These are phyloP conservation scores for Cladorrhinum samala DNA, from an alignment of 495 filamentous ascomycete species.

Conservation along the genomic window DNA sequence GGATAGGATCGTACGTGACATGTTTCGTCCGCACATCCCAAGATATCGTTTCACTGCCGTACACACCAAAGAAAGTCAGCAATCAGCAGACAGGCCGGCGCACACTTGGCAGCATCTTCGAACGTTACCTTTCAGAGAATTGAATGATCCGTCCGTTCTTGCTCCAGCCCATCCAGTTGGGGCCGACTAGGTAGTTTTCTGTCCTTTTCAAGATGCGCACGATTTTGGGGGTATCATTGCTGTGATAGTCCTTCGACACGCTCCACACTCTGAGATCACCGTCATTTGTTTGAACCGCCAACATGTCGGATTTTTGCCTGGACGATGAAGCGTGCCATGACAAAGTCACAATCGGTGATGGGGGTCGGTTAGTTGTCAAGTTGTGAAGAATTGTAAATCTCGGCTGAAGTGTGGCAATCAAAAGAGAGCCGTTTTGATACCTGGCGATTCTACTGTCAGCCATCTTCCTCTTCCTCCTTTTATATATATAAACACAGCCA, in stretches of 20 bases:
- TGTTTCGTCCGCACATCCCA: slow-evolving; percentile 98
- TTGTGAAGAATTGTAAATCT: slow-evolving; percentile 94
- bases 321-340: slow-evolving; percentile 97
- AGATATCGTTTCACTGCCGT: slow-evolving; percentile 73
- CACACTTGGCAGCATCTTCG: not conserved
- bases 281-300: slow-evolving; percentile 85
- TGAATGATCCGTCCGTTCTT: slow-evolving; percentile 96
- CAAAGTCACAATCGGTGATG: slow-evolving; percentile 83
- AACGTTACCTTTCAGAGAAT: slow-evolving; percentile 79
- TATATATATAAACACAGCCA: no score
- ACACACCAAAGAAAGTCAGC: slow-evolving; percentile 4
- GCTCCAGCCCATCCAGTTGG: slow-evolving; percentile 97
- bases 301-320: slow-evolving; percentile 96
- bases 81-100: slow-evolving; percentile 10
- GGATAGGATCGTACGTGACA: slow-evolving; percentile 79
- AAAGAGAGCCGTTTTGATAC: slow-evolving; percentile 90
- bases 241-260: slow-evolving; percentile 74
- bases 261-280: slow-evolving; percentile 97
- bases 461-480: slow-evolving; percentile 6
- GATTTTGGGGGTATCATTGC: slow-evolving; percentile 70
- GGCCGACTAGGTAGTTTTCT: slow-evolving; percentile 66
- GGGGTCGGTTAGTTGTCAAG: slow-evolving; percentile 70
- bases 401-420: slow-evolving; percentile 83
- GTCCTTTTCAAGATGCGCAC: slow-evolving; percentile 80
- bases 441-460: slow-evolving; percentile 45